These are phyloP conservation scores for Stylosanthes scabra DNA, from an alignment of 331 rosid species.

Conservation along the genomic window DNA sequence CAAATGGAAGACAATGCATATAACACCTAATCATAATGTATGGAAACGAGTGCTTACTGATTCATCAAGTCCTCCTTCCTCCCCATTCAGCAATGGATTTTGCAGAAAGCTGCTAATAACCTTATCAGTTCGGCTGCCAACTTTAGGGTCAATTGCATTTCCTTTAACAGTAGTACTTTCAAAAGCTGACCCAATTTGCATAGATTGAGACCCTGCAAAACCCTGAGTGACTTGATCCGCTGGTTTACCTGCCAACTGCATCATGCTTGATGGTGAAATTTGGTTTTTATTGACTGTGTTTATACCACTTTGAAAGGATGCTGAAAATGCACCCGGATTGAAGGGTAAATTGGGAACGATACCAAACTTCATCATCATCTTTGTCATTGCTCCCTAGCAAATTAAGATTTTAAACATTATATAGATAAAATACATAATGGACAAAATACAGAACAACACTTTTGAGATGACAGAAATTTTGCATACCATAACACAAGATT, in stretches of 20 bases:
- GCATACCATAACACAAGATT: conserved; percentile 69
- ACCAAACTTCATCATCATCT: conserved; percentile 79
- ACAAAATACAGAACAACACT: conserved; percentile 13
- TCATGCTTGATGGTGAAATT: conserved; percentile 55
- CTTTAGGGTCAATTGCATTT: conserved; percentile 49
- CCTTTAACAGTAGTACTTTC: conserved; percentile 49
- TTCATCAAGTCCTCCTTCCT: conserved; percentile 49
- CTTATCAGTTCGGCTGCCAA: conserved; percentile 76
- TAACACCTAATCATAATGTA: conserved; percentile 4
- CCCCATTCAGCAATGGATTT: conserved; percentile 79
- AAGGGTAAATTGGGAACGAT: conserved; percentile 54
- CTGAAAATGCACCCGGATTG: conserved; percentile 63
- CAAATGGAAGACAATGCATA: conserved; percentile 32
- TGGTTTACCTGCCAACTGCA: conserved; percentile 53
- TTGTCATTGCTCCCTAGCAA: conserved; percentile 69
- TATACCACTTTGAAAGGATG: conserved; percentile 61
- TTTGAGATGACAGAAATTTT: conserved; percentile 35
- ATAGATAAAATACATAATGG: conserved; percentile 20
- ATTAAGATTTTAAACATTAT: conserved; percentile 34
- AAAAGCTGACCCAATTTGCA: conserved; percentile 48
- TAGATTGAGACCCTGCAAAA: conserved; percentile 52
- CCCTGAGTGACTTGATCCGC: conserved; percentile 50
- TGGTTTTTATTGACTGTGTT: conserved; percentile 48
- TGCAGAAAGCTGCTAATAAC: conserved; percentile 77
- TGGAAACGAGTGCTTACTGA: conserved; percentile 56